These are phyloP conservation scores for Eustoma russellianum DNA, from an alignment of 257 asterid species.

Conservation along the genomic window DNA sequence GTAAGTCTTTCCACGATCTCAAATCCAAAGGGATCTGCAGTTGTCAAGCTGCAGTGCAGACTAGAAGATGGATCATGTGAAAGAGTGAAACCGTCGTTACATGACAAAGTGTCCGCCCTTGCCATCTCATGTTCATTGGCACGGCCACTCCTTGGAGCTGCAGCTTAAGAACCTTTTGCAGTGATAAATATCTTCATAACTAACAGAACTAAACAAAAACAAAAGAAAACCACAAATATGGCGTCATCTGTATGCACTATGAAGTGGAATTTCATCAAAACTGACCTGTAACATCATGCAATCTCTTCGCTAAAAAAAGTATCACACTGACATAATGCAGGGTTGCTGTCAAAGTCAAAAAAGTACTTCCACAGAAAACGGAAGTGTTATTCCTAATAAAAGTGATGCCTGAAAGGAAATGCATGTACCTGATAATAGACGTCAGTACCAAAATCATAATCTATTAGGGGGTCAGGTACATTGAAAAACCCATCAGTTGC, in stretches of 20 bases:
- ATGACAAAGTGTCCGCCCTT: slow-evolving; percentile 55
- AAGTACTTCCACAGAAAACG: too few species aligned
- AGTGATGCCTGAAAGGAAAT: too few species aligned
- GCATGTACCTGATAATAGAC: slow-evolving; percentile 56
- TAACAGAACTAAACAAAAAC: not conserved
- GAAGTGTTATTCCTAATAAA: too few species aligned
- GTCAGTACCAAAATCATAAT: slow-evolving; percentile 58
- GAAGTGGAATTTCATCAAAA: slow-evolving; percentile 1
- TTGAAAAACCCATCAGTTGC: slow-evolving; percentile 86
- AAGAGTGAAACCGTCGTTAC: slow-evolving; percentile 84
- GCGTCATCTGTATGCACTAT: too few species aligned
- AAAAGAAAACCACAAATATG: slow-evolving; percentile 1
- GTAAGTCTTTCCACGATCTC: slow-evolving; percentile 93
- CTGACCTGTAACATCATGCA: slow-evolving; percentile 93
- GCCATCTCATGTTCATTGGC: slow-evolving; percentile 80
- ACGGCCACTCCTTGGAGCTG: slow-evolving; percentile 93
- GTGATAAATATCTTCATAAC: slow-evolving; percentile 6
- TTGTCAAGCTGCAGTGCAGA: slow-evolving; percentile 80
- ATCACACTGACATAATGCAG: too few species aligned
- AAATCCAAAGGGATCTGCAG: slow-evolving; percentile 76
- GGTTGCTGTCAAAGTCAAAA: too few species aligned
- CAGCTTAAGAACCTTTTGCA: slow-evolving; percentile 11
- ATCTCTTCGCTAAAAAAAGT: slow-evolving; percentile 51
- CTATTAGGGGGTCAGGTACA: slow-evolving; percentile 81
- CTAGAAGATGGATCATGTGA: slow-evolving; percentile 75